Percentiles rank a stretch among this genome's conserved stretches.
Conservation (phyloP, 169 alveolate species). For the Blepharisma undulans region DNA sequence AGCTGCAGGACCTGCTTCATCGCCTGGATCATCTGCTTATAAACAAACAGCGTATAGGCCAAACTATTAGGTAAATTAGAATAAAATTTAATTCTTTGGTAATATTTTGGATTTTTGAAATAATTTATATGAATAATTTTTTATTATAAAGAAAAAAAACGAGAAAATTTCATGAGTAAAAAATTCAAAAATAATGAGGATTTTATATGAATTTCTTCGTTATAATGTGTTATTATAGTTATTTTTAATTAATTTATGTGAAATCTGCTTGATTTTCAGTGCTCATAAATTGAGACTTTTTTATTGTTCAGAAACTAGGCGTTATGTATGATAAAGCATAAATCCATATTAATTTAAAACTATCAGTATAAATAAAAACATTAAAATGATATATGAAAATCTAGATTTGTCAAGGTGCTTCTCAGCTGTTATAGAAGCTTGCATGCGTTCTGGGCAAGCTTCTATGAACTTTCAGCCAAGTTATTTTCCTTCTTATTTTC, state of each 20-base stretch:
- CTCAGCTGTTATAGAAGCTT: background rate
- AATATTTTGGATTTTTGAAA: background rate
- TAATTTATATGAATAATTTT: no score
- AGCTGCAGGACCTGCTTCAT: constrained; percentile 17
- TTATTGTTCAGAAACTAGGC: background rate
- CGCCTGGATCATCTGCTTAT: constrained; percentile 36
- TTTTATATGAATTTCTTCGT: no score
- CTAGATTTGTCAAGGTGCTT: background rate
- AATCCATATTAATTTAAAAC: background rate
- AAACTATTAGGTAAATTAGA: background rate
- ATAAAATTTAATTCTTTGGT: background rate
- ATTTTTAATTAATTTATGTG: no score
- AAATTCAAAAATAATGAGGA: background rate
- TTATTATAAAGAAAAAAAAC: background rate
- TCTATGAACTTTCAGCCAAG: background rate
- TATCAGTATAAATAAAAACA: background rate
- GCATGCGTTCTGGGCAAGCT: background rate
- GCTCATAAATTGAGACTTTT: no score
- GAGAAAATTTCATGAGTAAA: background rate
- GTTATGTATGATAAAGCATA: background rate
- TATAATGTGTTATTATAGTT: background rate
- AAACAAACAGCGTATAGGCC: constrained; percentile 19
- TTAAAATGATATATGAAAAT: background rate
- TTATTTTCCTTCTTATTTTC: background rate
- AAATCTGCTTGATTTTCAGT: no score